phyloP scores from a whole-genome alignment of 2,329 filamentous ascomycete genomes.

The Cercospora zeae-maydis region DNA sequence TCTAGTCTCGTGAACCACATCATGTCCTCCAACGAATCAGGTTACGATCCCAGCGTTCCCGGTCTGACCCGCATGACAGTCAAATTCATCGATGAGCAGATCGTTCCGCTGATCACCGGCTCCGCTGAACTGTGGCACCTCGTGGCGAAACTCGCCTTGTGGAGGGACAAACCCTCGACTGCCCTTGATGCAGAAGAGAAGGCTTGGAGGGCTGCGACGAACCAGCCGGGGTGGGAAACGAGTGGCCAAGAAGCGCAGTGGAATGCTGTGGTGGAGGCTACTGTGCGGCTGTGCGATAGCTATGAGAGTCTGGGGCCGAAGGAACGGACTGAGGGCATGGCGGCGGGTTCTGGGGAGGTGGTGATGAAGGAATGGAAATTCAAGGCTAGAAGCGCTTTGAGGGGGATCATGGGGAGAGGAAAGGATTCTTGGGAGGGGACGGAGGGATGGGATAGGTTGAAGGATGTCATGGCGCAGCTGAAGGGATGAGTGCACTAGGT shows the following conservation, averaged over 20 bases:
- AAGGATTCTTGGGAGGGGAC: constrained; percentile 80
- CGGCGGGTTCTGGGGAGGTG: constrained; percentile 48
- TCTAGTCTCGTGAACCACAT: constrained; percentile 68
- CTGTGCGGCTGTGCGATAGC: constrained; percentile 74
- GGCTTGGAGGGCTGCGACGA: constrained; percentile 72
- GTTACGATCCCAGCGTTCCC: constrained; percentile 43
- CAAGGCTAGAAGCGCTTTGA: constrained; percentile 79
- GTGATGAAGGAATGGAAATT: constrained; percentile 81
- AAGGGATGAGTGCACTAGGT: constrained; percentile 32
- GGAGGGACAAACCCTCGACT: constrained; percentile 65
- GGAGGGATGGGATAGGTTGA: constrained; percentile 61
- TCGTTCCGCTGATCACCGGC: constrained; percentile 80
- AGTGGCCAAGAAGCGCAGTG: constrained; percentile 60
- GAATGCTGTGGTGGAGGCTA: constrained; percentile 70
- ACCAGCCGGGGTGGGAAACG: constrained; percentile 53
- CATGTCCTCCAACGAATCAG: constrained; percentile 49
- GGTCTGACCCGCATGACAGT: constrained; percentile 61
- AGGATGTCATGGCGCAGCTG: constrained; percentile 45
- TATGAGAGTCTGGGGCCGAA: constrained; percentile 67
- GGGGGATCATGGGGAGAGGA: constrained; percentile 77
- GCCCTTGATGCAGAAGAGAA: constrained; percentile 84
- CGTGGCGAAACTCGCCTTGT: constrained; percentile 67
- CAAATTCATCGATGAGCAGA: constrained; percentile 66
- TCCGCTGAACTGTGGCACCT: constrained; percentile 74
- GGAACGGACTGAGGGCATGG: constrained; percentile 52